Evolutionary conservation across 2,329 filamentous ascomycete species (phyloP), one percentile per base, ranked within the genome.

Genomic region (Tolypocladium tropicale): DNA sequence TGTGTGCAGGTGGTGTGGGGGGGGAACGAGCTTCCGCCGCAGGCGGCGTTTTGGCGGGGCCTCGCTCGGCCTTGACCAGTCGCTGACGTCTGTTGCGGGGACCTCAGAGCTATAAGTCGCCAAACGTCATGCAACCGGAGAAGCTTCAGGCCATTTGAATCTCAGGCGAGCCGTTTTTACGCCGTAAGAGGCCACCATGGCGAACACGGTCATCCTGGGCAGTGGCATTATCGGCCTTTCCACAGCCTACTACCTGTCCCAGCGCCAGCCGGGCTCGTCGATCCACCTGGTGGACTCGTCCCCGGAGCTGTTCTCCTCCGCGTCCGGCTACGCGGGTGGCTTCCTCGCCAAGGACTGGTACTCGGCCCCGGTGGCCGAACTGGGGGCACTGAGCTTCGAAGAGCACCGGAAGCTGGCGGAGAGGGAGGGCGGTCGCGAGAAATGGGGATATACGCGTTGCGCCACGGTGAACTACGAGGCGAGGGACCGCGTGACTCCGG

Each of bases 271-370:
- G 0, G 68, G 68, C 0, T 70, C 68, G 7, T 70, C 66, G 23
- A 74, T 80, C 54, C 76, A 78, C 59, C 68, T 80, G 9, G 71
- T 80, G 37, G 78, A 80, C 54, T 64, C 73, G 0, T 72, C 74
- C 0, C 67, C 72, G 1, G 67, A 82, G 59, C 77, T 92, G 34
- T 90, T 92, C 69, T 78, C 82, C 12, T 89, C 85, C 33, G 88
- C 89, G 0, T 91, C 86, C 2, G 88, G 89, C 1, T 84, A 81
- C 61, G 86, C 88, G 0, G 89, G 79, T 21, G 88, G 89, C 0
- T 93, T 92, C 64, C 66, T 92, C 10, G 88, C 88, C 0, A 77
- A 76, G 36, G 85, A 92, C 67, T 92, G 88, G 87, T 89, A 88
- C 63, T 75, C 76, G 0, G 73, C 81, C 0, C 73, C 77, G 1